phyloP scores from a whole-genome alignment of 2,329 filamentous ascomycete species.

The Colletotrichum echinochloae region DNA sequence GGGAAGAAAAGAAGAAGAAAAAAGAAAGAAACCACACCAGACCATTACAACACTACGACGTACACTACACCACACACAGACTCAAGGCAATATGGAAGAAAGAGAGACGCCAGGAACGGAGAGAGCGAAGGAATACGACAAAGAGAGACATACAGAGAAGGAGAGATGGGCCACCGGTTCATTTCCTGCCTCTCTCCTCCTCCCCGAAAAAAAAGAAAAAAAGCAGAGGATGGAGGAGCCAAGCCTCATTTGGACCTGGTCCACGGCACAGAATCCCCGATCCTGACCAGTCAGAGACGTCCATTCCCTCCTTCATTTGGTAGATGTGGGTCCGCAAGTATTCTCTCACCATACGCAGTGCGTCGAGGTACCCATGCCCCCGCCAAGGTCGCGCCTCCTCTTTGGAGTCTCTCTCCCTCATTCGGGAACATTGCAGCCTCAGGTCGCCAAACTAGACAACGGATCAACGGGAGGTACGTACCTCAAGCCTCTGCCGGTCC shows the following conservation, averaged over 20 bases:
- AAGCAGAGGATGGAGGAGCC: constrained; percentile 16
- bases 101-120: background rate
- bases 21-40: background rate
- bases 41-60: too few relatives aligned
- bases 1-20: background rate
- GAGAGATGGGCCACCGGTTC: constrained; percentile 8
- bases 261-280: background rate
- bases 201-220: background rate
- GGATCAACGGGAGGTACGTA: background rate
- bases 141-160: background rate
- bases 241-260: constrained; percentile 24
- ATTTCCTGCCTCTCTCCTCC: constrained; percentile 22
- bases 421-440: constrained; percentile 12
- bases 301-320: constrained; percentile 12
- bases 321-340: constrained; percentile 19
- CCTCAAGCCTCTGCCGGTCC: background rate
- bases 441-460: constrained; percentile 1
- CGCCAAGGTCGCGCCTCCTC: constrained; percentile 2
- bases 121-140: background rate
- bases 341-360: background rate
- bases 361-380: constrained; percentile 5
- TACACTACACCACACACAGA: too few relatives aligned
- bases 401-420: background rate
- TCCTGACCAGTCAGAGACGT: constrained; percentile 17
- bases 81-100: background rate